Percentiles rank a stretch among this genome's conserved stretches.
phyloP scores from a whole-genome alignment of 2,329 filamentous ascomycete genomes.

The Fusarium brevicatenulatum region DNA sequence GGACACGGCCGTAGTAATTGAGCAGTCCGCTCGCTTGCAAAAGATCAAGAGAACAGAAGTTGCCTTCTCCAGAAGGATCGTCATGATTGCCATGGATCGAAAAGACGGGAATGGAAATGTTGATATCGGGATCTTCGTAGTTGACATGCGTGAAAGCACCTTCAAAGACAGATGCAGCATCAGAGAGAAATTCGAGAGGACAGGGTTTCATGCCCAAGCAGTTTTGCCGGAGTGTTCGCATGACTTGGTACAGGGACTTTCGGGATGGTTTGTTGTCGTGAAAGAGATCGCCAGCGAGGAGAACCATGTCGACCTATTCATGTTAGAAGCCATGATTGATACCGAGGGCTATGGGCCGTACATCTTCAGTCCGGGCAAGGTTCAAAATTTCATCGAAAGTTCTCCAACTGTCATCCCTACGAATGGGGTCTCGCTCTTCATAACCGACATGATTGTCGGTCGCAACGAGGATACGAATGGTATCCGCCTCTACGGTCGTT shows the following conservation, averaged over 20 bases:
- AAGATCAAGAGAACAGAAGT: slow-evolving; percentile 89
- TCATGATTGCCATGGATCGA: slow-evolving; percentile 99
- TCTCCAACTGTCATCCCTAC: slow-evolving; percentile 97
- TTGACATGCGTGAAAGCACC: slow-evolving; percentile 94
- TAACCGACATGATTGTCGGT: slow-evolving; percentile 99
- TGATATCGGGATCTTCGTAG: slow-evolving; percentile 97
- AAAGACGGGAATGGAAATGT: slow-evolving; percentile 95
- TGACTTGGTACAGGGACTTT: slow-evolving; percentile 96
- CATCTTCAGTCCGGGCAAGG: slow-evolving; percentile 85
- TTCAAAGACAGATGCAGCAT: slow-evolving; percentile 90
- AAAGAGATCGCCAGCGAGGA: slow-evolving; percentile 94
- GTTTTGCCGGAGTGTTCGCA: slow-evolving; percentile 92
- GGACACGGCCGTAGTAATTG: slow-evolving; percentile 94
- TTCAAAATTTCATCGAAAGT: slow-evolving; percentile 96
- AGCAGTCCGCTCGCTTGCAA: slow-evolving; percentile 90
- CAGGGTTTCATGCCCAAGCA: slow-evolving; percentile 96
- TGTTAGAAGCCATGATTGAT: not conserved
- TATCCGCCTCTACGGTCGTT: slow-evolving; percentile 70
- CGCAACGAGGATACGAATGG: slow-evolving; percentile 91
- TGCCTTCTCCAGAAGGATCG: slow-evolving; percentile 95
- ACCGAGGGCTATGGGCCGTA: slow-evolving; percentile 39
- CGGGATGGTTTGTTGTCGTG: slow-evolving; percentile 98
- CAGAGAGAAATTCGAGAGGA: slow-evolving; percentile 92
- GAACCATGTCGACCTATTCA: slow-evolving; percentile 86
- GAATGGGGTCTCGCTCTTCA: slow-evolving; percentile 89